phyloP scores from a whole-genome alignment of 2,329 filamentous ascomycete species.

The Hypoxylon sp. region DNA sequence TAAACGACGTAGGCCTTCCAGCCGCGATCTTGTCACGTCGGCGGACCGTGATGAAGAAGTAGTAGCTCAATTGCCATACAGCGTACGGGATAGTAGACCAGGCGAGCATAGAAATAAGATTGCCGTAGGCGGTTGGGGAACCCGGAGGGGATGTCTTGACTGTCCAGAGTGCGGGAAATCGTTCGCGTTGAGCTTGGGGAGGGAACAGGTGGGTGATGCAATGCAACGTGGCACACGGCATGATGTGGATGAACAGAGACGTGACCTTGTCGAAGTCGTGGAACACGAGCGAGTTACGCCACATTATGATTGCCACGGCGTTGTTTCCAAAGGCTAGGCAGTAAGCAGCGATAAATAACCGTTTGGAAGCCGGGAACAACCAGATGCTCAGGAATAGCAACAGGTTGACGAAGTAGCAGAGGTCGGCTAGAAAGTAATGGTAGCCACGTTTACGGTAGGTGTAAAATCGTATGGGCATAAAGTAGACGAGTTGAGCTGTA shows the following conservation, averaged over 20 bases:
- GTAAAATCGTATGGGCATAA: constrained; percentile 96
- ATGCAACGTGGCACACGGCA: constrained; percentile 95
- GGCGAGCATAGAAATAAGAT: constrained; percentile 85
- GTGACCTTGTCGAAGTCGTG: constrained; percentile 99
- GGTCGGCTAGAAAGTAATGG: constrained; percentile 96
- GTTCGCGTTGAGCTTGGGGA: constrained; percentile 72
- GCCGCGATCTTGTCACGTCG: constrained; percentile 97
- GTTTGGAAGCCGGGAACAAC: constrained; percentile 91
- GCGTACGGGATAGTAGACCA: constrained; percentile 96
- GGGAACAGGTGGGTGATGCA: constrained; percentile 89
- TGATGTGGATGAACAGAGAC: constrained; percentile 99
- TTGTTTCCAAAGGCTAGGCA: constrained; percentile 97
- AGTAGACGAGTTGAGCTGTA: constrained; percentile 87
- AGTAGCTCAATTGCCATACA: constrained; percentile 92
- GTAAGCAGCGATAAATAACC: constrained; percentile 91
- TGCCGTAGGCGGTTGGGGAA: constrained; percentile 84
- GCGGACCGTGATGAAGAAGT: constrained; percentile 94
- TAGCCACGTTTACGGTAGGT: constrained; percentile 93
- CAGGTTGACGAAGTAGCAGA: constrained; percentile 98
- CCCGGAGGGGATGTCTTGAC: constrained; percentile 79
- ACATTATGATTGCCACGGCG: constrained; percentile 97
- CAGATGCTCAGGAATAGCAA: constrained; percentile 86
- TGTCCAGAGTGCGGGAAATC: constrained; percentile 88
- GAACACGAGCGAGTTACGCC: constrained; percentile 98
- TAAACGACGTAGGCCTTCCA: constrained; percentile 95